Evolutionary conservation across 2,329 filamentous ascomycete genomes (phyloP).

Genomic region (Exophiala phaeomuriformis): DNA sequence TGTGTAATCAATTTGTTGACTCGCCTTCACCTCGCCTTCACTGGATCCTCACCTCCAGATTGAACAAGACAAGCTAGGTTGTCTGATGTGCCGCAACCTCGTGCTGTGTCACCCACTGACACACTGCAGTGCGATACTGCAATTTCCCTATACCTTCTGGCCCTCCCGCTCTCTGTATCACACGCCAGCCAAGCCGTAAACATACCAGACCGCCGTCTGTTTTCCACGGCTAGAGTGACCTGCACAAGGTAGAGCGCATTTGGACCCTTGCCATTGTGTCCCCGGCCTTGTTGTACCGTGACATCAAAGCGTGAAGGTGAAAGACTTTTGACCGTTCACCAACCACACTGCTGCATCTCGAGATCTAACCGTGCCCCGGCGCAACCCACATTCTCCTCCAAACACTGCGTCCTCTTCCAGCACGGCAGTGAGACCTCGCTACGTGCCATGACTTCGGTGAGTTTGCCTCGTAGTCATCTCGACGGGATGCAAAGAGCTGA

Average conservation of each 20-base stretch:
- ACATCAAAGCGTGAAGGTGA: neutral
- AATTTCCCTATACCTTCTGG: neutral
- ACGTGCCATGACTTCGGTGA: no score
- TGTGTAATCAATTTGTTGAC: neutral
- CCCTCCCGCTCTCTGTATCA: neutral
- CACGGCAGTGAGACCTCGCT: no score
- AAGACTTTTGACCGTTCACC: neutral
- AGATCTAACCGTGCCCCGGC: no score
- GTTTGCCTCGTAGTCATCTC: no score
- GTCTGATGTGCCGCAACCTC: neutral
- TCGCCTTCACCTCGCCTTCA: neutral
- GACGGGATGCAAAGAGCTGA: neutral
- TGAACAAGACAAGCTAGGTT: neutral
- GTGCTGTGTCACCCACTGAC: slow-evolving; percentile 9
- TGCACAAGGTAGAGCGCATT: neutral
- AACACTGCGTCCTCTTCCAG: no score
- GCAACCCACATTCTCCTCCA: neutral
- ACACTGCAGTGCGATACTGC: neutral
- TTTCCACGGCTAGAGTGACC: neutral
- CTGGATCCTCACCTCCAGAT: neutral
- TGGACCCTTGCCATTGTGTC: neutral
- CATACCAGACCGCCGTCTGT: neutral
- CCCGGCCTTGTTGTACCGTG: neutral
- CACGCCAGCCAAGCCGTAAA: neutral
- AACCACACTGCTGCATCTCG: neutral